Base-by-base conservation (phyloP, 768 basidiomycete species). In the Naganishia vaughanmartiniae region DNA sequence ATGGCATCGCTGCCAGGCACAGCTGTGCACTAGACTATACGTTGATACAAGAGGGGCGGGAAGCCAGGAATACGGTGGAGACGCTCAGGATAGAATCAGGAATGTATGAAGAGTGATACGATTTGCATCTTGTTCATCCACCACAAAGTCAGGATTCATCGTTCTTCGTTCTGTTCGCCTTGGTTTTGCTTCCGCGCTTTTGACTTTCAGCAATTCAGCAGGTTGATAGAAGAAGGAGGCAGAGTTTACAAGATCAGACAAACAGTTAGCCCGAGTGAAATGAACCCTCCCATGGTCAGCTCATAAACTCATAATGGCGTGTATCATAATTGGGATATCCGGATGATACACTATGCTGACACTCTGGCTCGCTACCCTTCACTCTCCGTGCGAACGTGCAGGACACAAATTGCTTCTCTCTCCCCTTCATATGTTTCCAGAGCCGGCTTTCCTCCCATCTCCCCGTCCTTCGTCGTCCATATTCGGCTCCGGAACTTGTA, bases 401-500 rank as follows among this genome's bases (percentile, higher is more conserved):
- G 42, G 14, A 63, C 60, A 45, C 60, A 63, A n/a, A 6, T 30
- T 15, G 60, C 60, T 17, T 21, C 39, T 11, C 60, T 34, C 39
- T 63, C 39, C 39, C 34, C 34, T 10, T 45, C 42, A 12, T 6
- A 39, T 12, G 36, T 28, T 3, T 42, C 24, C 6, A 24, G 1
- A 51, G n/a, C 24, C 48, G 48, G n/a, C 48, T 51, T 28, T 26
- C n/a, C 60, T 26, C 19, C 39, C 24, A 34, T 24, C 19, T 63
- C 11, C n/a, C 34, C 57, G 34, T 45, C 60, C 17, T 26, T 26
- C 17, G 14, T 28, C 0, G 36, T 30, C 60, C 39, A 63, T 26
- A 63, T 34, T 21, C 60, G 60, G 21, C 46, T 42, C 15, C 60
- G 60, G 60, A 63, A 63, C 42, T 42, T 63, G 39, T 63, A 46